Evolutionary conservation across 495 filamentous ascomycete genomes (phyloP), one percentile per base, ranked within the genome.

Genomic region (Astrocystis sublimbata): DNA sequence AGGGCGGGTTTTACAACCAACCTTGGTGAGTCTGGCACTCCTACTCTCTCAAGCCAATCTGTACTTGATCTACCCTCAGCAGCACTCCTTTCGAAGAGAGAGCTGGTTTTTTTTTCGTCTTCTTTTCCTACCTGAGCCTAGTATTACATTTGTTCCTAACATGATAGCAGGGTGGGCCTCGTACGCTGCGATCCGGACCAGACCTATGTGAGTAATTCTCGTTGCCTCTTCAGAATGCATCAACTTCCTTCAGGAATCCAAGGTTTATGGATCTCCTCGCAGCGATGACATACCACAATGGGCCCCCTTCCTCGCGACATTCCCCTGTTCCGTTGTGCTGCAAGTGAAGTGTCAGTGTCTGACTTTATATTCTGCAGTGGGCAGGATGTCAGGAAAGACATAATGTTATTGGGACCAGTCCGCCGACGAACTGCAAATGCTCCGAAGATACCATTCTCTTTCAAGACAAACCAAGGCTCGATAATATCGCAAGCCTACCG

Each of bases 401-500:
- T 13, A 58, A 62, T 21, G 9, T 64, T 8, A 61, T 64, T 10
- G 63, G 59, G 45, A 41, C 45, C 8, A 54, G 65, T 23, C 52
- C 55, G 0, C 60, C 62, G 4, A 58, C 70, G 7, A n/a, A 55
- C 6, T 74, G 75, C 59, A 57, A 28, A 10, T 74, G 70, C 31
- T 62, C 57, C 8, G 15, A 56, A 4, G 64, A 64, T 12, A 60
- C 50, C 3, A 49, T 65, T 2, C 68, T 74, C 15, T 65, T 76
- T 40, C 30, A 40, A 1, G 65, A 65, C 47, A 47, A 55, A n/a
- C 58, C 63, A 3, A 59, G 30, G 5, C 65, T 75, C 17, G 49
- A 59, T 10, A 56, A 51, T 8, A 61, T 73, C 38, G 74, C 59
- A 2, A 43, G 58, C 5, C 66, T 76, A 10, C 74, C 74, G 3